These are phyloP conservation scores for Gamsiella multidivaricata DNA, from an alignment of 192 early-diverging fungal species.

Conservation along the genomic window DNA sequence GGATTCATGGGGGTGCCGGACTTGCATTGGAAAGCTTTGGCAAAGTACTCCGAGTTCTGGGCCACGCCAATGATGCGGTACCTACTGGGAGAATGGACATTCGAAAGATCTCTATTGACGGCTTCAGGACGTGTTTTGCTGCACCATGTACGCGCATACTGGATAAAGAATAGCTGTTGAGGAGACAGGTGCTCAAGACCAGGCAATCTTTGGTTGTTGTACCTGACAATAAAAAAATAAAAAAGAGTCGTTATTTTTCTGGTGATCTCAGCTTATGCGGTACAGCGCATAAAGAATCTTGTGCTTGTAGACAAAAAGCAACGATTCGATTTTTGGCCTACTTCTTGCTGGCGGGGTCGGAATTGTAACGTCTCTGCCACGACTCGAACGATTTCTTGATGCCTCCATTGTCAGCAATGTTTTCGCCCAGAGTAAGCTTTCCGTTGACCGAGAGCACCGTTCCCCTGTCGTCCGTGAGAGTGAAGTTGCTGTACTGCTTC, in stretches of 20 bases:
- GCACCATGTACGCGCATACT: conserved; percentile 76
- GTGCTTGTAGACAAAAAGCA: conserved; percentile 25
- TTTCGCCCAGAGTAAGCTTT: conserved; percentile 66
- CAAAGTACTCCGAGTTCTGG: conserved; percentile 73
- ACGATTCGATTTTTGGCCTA: conserved; percentile 38
- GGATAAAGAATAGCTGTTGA: conserved; percentile 75
- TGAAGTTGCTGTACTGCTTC: conserved; percentile 69
- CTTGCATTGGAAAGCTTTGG: conserved; percentile 75
- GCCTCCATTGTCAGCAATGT: conserved; percentile 79
- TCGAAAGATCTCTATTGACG: conserved; percentile 43
- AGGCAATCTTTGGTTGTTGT: conserved; percentile 49
- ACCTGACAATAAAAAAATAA: neutral
- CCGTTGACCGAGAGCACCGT: conserved; percentile 58
- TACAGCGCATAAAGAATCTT: too few relatives aligned
- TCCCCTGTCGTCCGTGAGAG: conserved; percentile 49
- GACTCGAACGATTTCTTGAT: conserved; percentile 58
- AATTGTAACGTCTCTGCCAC: conserved; percentile 35
- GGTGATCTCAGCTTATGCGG: too few relatives aligned
- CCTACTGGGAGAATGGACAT: conserved; percentile 69
- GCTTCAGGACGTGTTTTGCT: conserved; percentile 42
- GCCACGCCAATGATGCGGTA: conserved; percentile 78
- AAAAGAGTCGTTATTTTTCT: neutral
- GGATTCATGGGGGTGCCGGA: conserved; percentile 76
- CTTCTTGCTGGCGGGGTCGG: conserved; percentile 44
- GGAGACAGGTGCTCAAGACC: conserved; percentile 62